These are phyloP conservation scores for Pythium rishiriense DNA, from an alignment of 352 stramenopile genomes.

Conservation along the genomic window DNA sequence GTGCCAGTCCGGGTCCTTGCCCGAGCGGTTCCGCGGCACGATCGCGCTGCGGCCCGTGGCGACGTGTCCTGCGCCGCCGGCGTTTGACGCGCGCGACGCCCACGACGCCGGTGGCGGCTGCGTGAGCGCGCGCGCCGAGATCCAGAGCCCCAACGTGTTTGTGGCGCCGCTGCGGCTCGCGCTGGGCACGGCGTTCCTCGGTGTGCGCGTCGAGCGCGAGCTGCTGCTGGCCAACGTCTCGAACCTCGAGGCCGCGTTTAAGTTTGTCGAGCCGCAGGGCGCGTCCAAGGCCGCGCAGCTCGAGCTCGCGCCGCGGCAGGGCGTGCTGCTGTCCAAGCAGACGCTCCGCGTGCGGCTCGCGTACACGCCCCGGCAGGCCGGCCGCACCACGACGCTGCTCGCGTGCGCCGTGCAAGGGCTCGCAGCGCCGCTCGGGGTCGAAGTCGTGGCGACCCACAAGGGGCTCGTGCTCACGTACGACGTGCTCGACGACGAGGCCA, in stretches of 20 bases:
- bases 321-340: slow-evolving; percentile 64
- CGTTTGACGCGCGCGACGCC: slow-evolving; percentile 1
- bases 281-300: slow-evolving; percentile 48
- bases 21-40: slow-evolving; percentile 59
- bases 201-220: slow-evolving; percentile 44
- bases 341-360: slow-evolving; percentile 43
- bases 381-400: slow-evolving; percentile 51
- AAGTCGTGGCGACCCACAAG: slow-evolving; percentile 67
- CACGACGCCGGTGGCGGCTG: not conserved
- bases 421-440: slow-evolving; percentile 54
- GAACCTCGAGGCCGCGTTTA: slow-evolving; percentile 74
- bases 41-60: slow-evolving; percentile 22
- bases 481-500: slow-evolving; percentile 14
- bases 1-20: slow-evolving; percentile 54
- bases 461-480: slow-evolving; percentile 82
- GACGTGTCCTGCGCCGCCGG: not conserved
- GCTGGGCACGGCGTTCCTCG: slow-evolving; percentile 69
- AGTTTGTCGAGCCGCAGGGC: slow-evolving; percentile 69
- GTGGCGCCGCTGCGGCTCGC: slow-evolving; percentile 49
- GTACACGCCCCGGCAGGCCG: slow-evolving; percentile 63
- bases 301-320: slow-evolving; percentile 44
- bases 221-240: slow-evolving; percentile 78
- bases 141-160: slow-evolving; percentile 78
- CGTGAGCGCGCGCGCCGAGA: slow-evolving; percentile 68
- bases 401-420: slow-evolving; percentile 68